These are phyloP conservation scores for Globisporangium cederbergense DNA, from an alignment of 352 stramenopile species.

Conservation along the genomic window DNA sequence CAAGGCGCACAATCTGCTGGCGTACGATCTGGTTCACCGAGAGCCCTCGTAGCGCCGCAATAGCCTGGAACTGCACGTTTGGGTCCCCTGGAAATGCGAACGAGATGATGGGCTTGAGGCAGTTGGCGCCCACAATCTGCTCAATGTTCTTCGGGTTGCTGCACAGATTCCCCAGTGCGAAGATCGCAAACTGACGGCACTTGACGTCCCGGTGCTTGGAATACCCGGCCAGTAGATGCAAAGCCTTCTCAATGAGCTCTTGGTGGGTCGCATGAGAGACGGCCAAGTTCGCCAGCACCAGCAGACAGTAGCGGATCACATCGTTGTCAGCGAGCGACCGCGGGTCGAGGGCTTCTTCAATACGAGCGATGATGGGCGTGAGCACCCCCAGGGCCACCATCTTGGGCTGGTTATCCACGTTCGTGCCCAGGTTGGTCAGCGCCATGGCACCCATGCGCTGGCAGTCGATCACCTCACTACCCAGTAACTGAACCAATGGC, in stretches of 20 bases:
- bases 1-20: conserved; percentile 88
- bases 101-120: conserved; percentile 91
- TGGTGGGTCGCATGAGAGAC: conserved; percentile 83
- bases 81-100: conserved; percentile 91
- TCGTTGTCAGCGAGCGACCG: conserved; percentile 93
- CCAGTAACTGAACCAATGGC: conserved; percentile 85
- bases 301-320: conserved; percentile 92
- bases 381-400: conserved; percentile 88
- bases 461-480: conserved; percentile 88
- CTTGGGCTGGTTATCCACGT: conserved; percentile 92
- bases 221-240: conserved; percentile 91
- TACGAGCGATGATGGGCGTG: conserved; percentile 83
- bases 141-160: conserved; percentile 91
- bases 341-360: conserved; percentile 88
- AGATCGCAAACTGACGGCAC: conserved; percentile 95
- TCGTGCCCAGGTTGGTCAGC: conserved; percentile 93
- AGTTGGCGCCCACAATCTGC: conserved; percentile 82
- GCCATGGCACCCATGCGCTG: conserved; percentile 95
- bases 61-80: conserved; percentile 97
- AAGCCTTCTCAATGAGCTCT: conserved; percentile 68
- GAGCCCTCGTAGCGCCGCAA: conserved; percentile 90
- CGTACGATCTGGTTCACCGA: conserved; percentile 89
- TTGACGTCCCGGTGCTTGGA: conserved; percentile 94
- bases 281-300: conserved; percentile 93
- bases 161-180: conserved; percentile 94